Evolutionary conservation across 768 basidiomycete genomes (phyloP), one percentile per base, ranked within the genome.

Genomic region (Cystofilobasidium bisporidii): DNA sequence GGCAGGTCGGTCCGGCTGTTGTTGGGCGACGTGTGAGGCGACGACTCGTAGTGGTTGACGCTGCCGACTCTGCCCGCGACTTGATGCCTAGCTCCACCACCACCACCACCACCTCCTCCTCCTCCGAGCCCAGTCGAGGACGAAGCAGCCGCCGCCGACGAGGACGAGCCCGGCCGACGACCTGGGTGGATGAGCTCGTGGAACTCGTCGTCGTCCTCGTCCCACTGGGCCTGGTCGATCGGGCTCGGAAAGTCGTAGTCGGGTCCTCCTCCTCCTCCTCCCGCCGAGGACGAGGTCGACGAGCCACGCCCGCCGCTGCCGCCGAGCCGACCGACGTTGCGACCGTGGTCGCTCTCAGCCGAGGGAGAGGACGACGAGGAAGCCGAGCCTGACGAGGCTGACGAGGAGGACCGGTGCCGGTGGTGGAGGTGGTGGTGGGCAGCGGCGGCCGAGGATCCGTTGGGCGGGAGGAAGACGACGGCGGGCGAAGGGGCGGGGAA

Each of bases 181-280:
- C 82, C 3, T n/a, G n/a, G 82, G 82, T 18, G 84, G 77, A 73
- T 84, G 83, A 12, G 84, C 72, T 86, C 84, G 71, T 76, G 72
- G 58, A 77, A 78, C 48, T 78, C 79, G 41, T 79, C 75, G 61
- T 79, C 78, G 18, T 76, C 76, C 69, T 80, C 78, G 45, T 77
- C 77, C 76, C 76, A 76, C 65, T 72, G 70, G 22, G 75, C 68
- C 22, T 72, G 68, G 61, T 72, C 72, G 38, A 72, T 70, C 65
- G 77, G 73, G 69, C 73, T 72, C 22, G 76, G 75, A 70, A 75
- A 77, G 53, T 75, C 75, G 67, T 61, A 75, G 41, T 65, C 63
- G 71, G 67, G n/a, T n/a, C n/a, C n/a, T n/a, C n/a, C n/a, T n/a
- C n/a, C n/a, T n/a, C n/a, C n/a, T n/a, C n/a, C n/a, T n/a, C n/a